These are phyloP conservation scores for Schizochytrium sp. DNA, from an alignment of 108 stramenopile genomes.

Conservation along the genomic window DNA sequence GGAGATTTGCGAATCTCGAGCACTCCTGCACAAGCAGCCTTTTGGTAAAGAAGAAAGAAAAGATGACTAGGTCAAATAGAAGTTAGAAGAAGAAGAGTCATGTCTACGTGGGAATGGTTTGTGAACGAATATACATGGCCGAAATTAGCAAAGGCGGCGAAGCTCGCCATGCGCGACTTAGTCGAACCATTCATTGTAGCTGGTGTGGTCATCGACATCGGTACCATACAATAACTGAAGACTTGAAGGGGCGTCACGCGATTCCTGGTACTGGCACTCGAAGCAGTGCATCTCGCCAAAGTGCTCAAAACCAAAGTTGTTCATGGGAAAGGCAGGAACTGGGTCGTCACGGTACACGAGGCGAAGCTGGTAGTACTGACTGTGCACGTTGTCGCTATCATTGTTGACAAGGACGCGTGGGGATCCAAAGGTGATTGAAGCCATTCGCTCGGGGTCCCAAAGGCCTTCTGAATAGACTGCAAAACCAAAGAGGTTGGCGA, in stretches of 20 bases:
- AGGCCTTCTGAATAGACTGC: not conserved
- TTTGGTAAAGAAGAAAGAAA: too few relatives aligned
- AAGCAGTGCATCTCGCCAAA: not conserved
- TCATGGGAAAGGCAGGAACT: not conserved
- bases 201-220: not conserved
- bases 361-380: not conserved
- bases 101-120: too few relatives aligned
- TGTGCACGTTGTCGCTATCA: not conserved
- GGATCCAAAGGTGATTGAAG: not conserved
- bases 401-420: not conserved
- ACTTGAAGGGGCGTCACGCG: not conserved
- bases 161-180: not conserved
- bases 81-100: too few relatives aligned
- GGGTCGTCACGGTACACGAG: not conserved
- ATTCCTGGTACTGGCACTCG: not conserved
- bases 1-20: too few relatives aligned
- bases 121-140: too few relatives aligned
- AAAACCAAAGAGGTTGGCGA: not conserved
- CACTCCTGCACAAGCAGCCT: too few relatives aligned
- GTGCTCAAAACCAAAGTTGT: not conserved
- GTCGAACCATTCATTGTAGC: not conserved
- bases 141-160: too few relatives aligned
- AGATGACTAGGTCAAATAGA: too few relatives aligned
- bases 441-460: not conserved
- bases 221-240: not conserved